Percentiles rank a stretch among this genome's conserved stretches.
These are phyloP conservation scores for Suillus subaureus DNA, from an alignment of 768 basidiomycete species.

Conservation along the genomic window DNA sequence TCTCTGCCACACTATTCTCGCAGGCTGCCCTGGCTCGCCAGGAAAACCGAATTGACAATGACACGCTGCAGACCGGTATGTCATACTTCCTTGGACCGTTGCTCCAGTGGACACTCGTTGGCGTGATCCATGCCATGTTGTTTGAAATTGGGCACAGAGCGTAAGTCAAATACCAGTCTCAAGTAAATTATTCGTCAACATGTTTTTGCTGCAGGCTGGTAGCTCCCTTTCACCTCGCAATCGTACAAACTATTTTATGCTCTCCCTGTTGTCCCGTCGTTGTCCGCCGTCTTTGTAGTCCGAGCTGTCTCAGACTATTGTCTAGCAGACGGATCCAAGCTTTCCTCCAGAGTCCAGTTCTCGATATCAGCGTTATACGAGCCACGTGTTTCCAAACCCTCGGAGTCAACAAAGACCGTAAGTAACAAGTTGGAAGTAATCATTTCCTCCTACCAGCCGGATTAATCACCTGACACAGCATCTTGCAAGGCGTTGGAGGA, in stretches of 20 bases:
- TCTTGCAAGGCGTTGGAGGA: conserved; percentile 21
- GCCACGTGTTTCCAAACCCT: conserved; percentile 42
- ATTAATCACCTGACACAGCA: conserved; percentile 14
- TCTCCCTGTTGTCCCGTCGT: conserved; percentile 66
- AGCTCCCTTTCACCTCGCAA: conserved; percentile 56
- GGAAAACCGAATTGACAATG: conserved; percentile 62
- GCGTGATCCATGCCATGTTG: conserved; percentile 65
- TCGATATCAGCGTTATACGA: conserved; percentile 42
- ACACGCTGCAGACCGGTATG: conserved; percentile 71
- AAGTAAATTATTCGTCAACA: not conserved
- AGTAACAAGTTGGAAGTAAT: conserved; percentile 11
- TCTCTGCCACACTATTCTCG: conserved; percentile 67
- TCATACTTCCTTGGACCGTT: conserved; percentile 76
- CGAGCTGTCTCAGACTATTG: conserved; percentile 49
- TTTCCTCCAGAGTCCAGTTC: conserved; percentile 28
- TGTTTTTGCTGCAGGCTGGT: conserved; percentile 40
- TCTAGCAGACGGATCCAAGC: conserved; percentile 42
- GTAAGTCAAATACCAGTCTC: conserved; percentile 38
- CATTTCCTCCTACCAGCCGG: not conserved
- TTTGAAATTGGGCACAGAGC: conserved; percentile 58
- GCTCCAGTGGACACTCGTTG: conserved; percentile 79
- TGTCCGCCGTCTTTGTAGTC: conserved; percentile 65
- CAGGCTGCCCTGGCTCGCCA: conserved; percentile 55
- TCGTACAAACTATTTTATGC: conserved; percentile 66
- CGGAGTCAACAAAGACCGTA: conserved; percentile 42